Base-by-base conservation (phyloP, 495 filamentous ascomycete genomes). In the Neurospora sp. region DNA sequence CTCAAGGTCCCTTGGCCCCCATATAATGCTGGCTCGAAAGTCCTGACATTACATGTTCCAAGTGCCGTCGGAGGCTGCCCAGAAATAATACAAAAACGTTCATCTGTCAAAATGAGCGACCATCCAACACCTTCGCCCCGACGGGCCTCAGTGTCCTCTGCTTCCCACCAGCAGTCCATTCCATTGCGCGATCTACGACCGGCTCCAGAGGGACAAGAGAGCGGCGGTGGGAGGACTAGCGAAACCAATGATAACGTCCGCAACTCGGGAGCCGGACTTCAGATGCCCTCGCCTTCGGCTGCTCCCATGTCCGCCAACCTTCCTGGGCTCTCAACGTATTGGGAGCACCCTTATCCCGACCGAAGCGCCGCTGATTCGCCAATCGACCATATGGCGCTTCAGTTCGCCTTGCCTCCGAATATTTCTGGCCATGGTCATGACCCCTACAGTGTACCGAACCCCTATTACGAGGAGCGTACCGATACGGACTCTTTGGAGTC, bases 151-250 rank as follows among this genome's bases (percentile, higher is more conserved):
- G 71, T 73, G 40, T 38, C 74, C 68, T 53, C 82, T 85, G 42
- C 59, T 31, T 73, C 73, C 46, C 80, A 88, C 40, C 82, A 87
- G 69, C 91, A 93, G 73, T 91, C 91, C 53, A 97, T 97, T 81
- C 93, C 94, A 68, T 84, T 98, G 69, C 91, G 91, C 80, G 90
- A 97, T 80, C 89, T 97, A 69, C 89, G 89, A 40, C 86, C 88
- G 71, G 83, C 87, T 41, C 85, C 88, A 66, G 87, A 87, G 73
- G 83, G 85, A 20, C 76, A 73, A 66, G 80, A 77, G 59, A 73
- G 72, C 59, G 70, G 27, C n/a, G 69, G 53, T 61, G 76, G 70
- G 76, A 74, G 75, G 75, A 73, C 71, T 77, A 40, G 61, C 73
- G 20, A 71, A 77, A 83, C 40, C 77, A 80, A 70, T 79, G 75